Conservation (phyloP, 2,329 filamentous ascomycete species). For the Pestalotiopsis sp. region DNA sequence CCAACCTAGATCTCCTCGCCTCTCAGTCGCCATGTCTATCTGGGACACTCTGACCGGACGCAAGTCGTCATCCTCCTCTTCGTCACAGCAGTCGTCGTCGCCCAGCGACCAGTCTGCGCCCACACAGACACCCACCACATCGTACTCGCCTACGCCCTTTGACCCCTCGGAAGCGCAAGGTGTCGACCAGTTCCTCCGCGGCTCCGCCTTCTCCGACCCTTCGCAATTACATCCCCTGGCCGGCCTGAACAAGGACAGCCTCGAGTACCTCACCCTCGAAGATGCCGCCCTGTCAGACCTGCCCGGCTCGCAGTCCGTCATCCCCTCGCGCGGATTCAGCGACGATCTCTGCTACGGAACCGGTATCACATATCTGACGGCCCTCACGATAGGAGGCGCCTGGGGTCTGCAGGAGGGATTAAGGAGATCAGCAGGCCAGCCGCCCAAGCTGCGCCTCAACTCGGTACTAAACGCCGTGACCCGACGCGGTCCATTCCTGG, state of each 20-base stretch:
- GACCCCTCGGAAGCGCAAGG: slow-evolving; percentile 76
- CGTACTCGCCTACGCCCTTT: slow-evolving; percentile 62
- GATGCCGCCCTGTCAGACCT: slow-evolving; percentile 87
- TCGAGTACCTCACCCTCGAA: slow-evolving; percentile 95
- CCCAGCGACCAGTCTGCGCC: slow-evolving; percentile 45
- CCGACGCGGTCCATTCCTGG: slow-evolving; percentile 88
- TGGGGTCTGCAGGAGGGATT: slow-evolving; percentile 94
- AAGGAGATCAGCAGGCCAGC: slow-evolving; percentile 72
- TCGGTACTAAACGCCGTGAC: slow-evolving; percentile 94
- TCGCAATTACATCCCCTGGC: slow-evolving; percentile 90
- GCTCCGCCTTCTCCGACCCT: slow-evolving; percentile 79
- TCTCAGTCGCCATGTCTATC: slow-evolving; percentile 51
- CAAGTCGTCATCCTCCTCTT: slow-evolving; percentile 49
- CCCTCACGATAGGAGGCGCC: slow-evolving; percentile 80
- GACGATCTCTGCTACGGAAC: slow-evolving; percentile 98
- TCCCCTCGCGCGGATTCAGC: slow-evolving; percentile 95
- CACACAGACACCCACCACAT: slow-evolving; percentile 49
- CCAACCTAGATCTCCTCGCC: neutral
- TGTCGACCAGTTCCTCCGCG: slow-evolving; percentile 83
- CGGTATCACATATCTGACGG: slow-evolving; percentile 90
- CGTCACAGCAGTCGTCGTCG: slow-evolving; percentile 25
- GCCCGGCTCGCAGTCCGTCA: slow-evolving; percentile 81
- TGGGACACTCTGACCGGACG: slow-evolving; percentile 66
- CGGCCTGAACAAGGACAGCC: slow-evolving; percentile 86
- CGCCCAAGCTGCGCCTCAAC: slow-evolving; percentile 92